Evolutionary conservation across 176 grass and related monocot species (phyloP).

Genomic region (Urochloa ruziziensis): DNA sequence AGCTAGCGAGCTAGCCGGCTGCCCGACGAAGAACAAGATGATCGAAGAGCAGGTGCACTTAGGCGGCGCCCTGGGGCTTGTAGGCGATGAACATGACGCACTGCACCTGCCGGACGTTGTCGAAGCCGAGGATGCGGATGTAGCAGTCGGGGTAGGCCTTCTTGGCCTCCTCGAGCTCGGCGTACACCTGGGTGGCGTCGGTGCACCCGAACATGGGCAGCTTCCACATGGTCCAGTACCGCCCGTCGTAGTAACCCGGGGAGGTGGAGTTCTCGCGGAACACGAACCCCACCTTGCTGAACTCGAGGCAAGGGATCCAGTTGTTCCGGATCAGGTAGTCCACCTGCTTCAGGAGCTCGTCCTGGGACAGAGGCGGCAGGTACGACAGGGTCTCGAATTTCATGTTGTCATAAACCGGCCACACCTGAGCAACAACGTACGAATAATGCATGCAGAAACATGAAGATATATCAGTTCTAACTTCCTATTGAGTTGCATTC

Average conservation of each 20-base stretch:
- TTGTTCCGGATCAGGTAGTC: slow-evolving; percentile 50
- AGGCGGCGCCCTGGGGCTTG: slow-evolving; percentile 39
- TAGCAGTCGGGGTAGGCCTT: slow-evolving; percentile 44
- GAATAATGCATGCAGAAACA: too few relatives aligned
- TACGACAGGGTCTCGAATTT: slow-evolving; percentile 74
- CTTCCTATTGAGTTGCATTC: not conserved
- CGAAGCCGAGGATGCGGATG: slow-evolving; percentile 65
- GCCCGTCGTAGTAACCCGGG: slow-evolving; percentile 60
- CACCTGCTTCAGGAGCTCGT: slow-evolving; percentile 52
- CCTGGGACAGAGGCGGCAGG: slow-evolving; percentile 28
- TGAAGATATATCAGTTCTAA: too few relatives aligned
- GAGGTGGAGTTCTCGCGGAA: slow-evolving; percentile 35
- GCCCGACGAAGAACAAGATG: too few relatives aligned
- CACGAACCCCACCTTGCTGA: slow-evolving; percentile 42
- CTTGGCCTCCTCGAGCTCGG: slow-evolving; percentile 57
- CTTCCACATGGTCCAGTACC: slow-evolving; percentile 95
- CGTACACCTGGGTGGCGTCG: slow-evolving; percentile 56
- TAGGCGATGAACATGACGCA: slow-evolving; percentile 71
- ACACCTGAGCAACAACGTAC: slow-evolving; percentile 46
- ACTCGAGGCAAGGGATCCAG: slow-evolving; percentile 58
- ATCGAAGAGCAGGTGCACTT: too few relatives aligned
- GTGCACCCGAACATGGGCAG: slow-evolving; percentile 89
- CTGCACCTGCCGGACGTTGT: slow-evolving; percentile 66
- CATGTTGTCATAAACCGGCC: slow-evolving; percentile 47
- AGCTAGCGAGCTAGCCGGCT: too few relatives aligned